Percentiles rank a stretch among this genome's conserved stretches.
phyloP scores from a whole-genome alignment of 306 rosid species.

The Rosa persica region DNA sequence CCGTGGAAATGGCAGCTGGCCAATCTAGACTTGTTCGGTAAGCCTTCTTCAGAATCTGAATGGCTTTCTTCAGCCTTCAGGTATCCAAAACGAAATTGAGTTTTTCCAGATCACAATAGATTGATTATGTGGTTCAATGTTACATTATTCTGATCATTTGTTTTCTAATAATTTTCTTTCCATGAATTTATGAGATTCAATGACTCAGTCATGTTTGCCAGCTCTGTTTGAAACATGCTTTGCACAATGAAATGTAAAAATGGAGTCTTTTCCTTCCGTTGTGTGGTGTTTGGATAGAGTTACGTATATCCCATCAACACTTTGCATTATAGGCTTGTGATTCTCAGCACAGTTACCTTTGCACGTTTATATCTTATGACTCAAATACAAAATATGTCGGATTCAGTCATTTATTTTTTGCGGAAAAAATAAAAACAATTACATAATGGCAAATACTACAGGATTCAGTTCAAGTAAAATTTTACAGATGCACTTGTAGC shows the following conservation, averaged over 20 bases:
- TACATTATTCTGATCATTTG: neutral
- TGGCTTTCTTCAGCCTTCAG: neutral
- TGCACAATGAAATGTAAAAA: neutral
- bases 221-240: neutral
- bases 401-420: neutral
- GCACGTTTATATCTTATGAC: neutral
- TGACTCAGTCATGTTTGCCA: neutral
- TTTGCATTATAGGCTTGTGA: neutral
- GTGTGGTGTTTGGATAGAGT: neutral
- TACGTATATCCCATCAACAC: neutral
- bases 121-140: neutral
- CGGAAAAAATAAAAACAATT: neutral
- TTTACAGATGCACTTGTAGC: neutral
- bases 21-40: neutral
- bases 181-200: neutral
- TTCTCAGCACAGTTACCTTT: neutral
- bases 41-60: neutral
- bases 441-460: neutral
- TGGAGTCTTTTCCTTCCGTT: neutral
- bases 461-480: neutral
- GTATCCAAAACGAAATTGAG: neutral
- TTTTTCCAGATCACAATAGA: neutral
- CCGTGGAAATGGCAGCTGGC: neutral
- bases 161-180: neutral
- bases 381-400: neutral